Percentiles rank a stretch among this genome's conserved stretches.
Evolutionary conservation across 441 rosid genomes (phyloP).

Genomic region (Macaranga tanarius): DNA sequence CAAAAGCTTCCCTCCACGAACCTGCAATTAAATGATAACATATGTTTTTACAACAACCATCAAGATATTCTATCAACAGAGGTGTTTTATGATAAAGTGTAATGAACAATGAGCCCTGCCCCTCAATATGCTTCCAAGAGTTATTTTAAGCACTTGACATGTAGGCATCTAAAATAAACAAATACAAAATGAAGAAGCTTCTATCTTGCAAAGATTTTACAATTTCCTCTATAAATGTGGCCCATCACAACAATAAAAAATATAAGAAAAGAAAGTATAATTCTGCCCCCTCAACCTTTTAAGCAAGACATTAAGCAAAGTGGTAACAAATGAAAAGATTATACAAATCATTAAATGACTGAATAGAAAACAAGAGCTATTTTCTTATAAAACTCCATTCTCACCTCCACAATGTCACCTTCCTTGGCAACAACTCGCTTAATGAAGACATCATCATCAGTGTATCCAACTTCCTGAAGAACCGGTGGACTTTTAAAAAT

Average conservation of each 20-base stretch:
- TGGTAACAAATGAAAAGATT: neutral
- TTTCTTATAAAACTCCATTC: slow-evolving; percentile 26
- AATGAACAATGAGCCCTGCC: neutral
- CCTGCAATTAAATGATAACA: slow-evolving; percentile 43
- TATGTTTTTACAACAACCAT: neutral
- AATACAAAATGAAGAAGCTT: too few relatives aligned
- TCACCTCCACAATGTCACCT: slow-evolving; percentile 91
- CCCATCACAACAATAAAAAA: too few relatives aligned
- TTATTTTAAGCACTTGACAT: neutral
- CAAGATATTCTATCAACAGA: neutral
- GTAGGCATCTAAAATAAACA: too few relatives aligned
- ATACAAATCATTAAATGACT: neutral
- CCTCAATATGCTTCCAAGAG: neutral
- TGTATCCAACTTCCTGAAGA: slow-evolving; percentile 91
- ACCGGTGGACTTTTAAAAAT: slow-evolving; percentile 93
- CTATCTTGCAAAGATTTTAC: too few relatives aligned
- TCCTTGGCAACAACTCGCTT: slow-evolving; percentile 85
- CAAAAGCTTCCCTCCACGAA: slow-evolving; percentile 67
- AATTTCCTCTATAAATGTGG: too few relatives aligned
- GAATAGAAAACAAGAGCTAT: neutral
- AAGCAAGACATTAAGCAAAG: too few relatives aligned
- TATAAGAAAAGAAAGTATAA: too few relatives aligned
- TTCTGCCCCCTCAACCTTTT: too few relatives aligned
- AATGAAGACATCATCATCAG: slow-evolving; percentile 86
- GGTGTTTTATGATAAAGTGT: neutral